Evolutionary conservation across 768 basidiomycete species (phyloP).

Genomic region (Melanogaster broomeanus): DNA sequence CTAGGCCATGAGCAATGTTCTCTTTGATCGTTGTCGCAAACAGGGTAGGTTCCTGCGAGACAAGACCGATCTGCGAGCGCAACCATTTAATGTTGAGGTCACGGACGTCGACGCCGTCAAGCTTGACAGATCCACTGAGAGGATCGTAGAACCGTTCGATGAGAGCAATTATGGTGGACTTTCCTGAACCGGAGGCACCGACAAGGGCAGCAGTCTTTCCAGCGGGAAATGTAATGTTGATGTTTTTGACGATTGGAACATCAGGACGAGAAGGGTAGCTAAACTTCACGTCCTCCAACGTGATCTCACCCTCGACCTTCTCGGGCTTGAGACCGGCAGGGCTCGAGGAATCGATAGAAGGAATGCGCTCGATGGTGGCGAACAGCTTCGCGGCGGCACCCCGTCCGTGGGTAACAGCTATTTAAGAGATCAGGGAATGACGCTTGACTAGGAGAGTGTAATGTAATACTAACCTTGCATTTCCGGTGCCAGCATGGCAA

Average conservation of each 20-base stretch:
- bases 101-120: constrained; percentile 76
- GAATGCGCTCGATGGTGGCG: constrained; percentile 84
- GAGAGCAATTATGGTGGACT: constrained; percentile 75
- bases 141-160: constrained; percentile 93
- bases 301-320: constrained; percentile 67
- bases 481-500: constrained; percentile 84
- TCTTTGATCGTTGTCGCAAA: constrained; percentile 84
- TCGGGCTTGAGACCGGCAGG: constrained; percentile 69
- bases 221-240: constrained; percentile 66
- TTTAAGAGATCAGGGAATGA: constrained; percentile 1
- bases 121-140: constrained; percentile 58
- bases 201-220: constrained; percentile 81
- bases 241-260: constrained; percentile 75
- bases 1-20: constrained; percentile 86
- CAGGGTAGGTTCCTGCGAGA: constrained; percentile 85
- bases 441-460: neutral
- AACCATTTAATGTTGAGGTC: constrained; percentile 85
- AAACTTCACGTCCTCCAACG: constrained; percentile 76
- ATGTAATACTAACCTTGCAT: constrained; percentile 58
- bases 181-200: constrained; percentile 79
- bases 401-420: constrained; percentile 74
- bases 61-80: constrained; percentile 83
- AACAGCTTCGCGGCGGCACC: constrained; percentile 91
- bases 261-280: constrained; percentile 83
- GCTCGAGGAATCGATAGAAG: constrained; percentile 79